Evolutionary conservation across 2,329 filamentous ascomycete genomes (phyloP).

Genomic region (Ascomycota sp.): DNA sequence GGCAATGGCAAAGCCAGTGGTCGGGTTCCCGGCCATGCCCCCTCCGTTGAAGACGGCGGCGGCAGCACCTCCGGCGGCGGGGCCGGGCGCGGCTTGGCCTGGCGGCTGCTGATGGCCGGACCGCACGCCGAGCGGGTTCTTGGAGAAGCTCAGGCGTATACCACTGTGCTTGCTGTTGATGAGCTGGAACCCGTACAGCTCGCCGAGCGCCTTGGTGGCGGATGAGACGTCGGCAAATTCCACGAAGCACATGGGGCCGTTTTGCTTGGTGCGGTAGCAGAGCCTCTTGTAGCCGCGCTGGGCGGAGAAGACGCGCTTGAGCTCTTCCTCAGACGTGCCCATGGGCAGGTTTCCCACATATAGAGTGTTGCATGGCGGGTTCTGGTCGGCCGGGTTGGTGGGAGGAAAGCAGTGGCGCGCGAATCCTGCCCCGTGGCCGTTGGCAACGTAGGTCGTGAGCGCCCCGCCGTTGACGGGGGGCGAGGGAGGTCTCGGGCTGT

Average conservation of each 20-base stretch:
- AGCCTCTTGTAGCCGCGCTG: conserved; percentile 89
- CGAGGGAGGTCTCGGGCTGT: too few species aligned
- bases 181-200: conserved; percentile 69
- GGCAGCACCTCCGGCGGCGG: conserved; percentile 33
- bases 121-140: conserved; percentile 86
- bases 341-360: conserved; percentile 94
- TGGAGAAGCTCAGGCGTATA: conserved; percentile 89
- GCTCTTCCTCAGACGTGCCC: conserved; percentile 83
- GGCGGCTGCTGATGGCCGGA: conserved; percentile 52
- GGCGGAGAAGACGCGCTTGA: conserved; percentile 83
- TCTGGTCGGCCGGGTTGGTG: conserved; percentile 86
- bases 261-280: conserved; percentile 84
- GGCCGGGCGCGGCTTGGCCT: conserved; percentile 16
- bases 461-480: conserved; percentile 18
- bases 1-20: conserved; percentile 45
- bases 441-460: too few species aligned
- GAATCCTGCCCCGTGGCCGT: too few species aligned
- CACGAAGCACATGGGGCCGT: conserved; percentile 96
- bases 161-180: conserved; percentile 90
- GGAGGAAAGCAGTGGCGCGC: conserved; percentile 55
- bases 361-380: conserved; percentile 91
- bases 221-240: conserved; percentile 90
- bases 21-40: conserved; percentile 24
- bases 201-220: conserved; percentile 75
- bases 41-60: too few species aligned